Evolutionary conservation across 257 asterid species (phyloP).

Genomic region (Scutellaria galericulata): DNA sequence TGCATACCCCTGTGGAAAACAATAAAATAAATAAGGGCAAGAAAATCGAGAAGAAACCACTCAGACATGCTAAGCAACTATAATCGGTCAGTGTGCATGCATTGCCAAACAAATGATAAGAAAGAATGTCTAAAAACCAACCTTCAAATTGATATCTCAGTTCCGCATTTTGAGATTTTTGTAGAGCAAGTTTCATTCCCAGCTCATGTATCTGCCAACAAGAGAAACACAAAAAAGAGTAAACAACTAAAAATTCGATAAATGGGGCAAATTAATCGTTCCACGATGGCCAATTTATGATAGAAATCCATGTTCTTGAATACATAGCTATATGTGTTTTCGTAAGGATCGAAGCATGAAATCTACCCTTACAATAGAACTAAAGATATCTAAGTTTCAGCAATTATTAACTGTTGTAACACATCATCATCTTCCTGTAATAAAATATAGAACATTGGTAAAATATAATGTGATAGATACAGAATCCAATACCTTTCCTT

Average conservation of each 20-base stretch:
- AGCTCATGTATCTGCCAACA: constrained; percentile 79
- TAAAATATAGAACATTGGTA: background rate
- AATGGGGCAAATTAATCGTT: constrained; percentile 5
- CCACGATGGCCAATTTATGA: constrained; percentile 8
- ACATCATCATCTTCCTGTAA: background rate
- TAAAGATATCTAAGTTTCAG: constrained; percentile 2
- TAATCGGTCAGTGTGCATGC: background rate
- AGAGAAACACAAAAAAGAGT: constrained; percentile 12
- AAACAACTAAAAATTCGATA: constrained; percentile 14
- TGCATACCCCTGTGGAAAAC: constrained; percentile 69
- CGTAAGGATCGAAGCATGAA: background rate
- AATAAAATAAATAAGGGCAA: background rate
- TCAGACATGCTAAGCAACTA: background rate
- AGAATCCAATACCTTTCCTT: constrained; percentile 81
- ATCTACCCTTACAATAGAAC: constrained; percentile 17
- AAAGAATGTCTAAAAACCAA: constrained; percentile 30
- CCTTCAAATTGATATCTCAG: constrained; percentile 87
- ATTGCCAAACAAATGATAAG: background rate
- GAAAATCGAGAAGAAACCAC: background rate
- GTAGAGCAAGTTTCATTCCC: constrained; percentile 78
- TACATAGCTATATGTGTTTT: constrained; percentile 1
- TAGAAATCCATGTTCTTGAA: background rate
- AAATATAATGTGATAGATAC: background rate
- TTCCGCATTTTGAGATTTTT: constrained; percentile 82
- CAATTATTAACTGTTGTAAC: background rate